phyloP scores from a whole-genome alignment of 192 early-diverging fungal species.

The Rhizophagus sp. region DNA sequence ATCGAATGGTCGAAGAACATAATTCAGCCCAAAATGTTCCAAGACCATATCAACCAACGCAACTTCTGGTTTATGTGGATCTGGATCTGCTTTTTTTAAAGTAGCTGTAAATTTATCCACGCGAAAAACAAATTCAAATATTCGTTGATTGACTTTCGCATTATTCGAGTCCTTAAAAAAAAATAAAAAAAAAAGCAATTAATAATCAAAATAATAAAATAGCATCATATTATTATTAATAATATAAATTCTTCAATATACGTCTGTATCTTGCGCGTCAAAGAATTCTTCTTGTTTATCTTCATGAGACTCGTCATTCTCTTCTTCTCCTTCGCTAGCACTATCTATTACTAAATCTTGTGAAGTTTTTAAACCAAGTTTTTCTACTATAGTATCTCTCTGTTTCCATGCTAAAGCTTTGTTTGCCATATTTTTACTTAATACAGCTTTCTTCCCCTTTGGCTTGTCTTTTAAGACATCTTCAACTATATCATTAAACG shows the following conservation, averaged over 20 bases:
- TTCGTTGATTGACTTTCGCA: conserved; percentile 41
- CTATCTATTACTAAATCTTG: conserved; percentile 35
- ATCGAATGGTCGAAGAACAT: conserved; percentile 71
- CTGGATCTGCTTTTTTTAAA: conserved; percentile 58
- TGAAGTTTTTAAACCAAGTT: conserved; percentile 7
- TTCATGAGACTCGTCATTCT: conserved; percentile 37
- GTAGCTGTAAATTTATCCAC: conserved; percentile 68
- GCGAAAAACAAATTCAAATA: conserved; percentile 65
- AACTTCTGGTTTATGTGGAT: conserved; percentile 45
- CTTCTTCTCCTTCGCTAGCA: conserved; percentile 33
- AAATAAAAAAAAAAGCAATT: neutral
- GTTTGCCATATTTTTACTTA: neutral
- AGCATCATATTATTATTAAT: too few relatives aligned
- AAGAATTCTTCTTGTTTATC: conserved; percentile 46
- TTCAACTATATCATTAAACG: neutral
- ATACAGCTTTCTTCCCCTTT: neutral
- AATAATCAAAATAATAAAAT: neutral
- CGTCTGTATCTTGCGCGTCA: conserved; percentile 53
- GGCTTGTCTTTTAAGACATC: neutral
- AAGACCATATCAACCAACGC: conserved; percentile 69
- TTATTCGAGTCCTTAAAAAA: conserved; percentile 22
- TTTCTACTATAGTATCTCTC: conserved; percentile 24
- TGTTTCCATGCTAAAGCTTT: conserved; percentile 10
- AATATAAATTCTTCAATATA: neutral
- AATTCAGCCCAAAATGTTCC: conserved; percentile 67